A percentile compares a stretch with the other conserved stretches of the same genome.
Conservation (phyloP, 2,329 filamentous ascomycete genomes). For the Aspergillus phoenicis region DNA sequence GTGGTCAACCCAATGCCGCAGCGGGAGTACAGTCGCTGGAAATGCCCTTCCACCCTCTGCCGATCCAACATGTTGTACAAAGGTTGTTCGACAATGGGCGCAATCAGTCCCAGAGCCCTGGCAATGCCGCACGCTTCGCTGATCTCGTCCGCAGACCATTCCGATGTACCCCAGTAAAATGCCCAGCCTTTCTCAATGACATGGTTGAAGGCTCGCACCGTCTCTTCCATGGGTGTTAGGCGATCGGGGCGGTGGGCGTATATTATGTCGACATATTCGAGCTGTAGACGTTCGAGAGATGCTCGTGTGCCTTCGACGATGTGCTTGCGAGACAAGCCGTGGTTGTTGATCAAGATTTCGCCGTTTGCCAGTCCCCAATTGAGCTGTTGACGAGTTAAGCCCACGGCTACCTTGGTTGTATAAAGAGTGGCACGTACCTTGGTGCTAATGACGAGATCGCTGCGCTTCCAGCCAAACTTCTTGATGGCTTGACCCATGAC, state of each 20-base stretch:
- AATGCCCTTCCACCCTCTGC: constrained; percentile 65
- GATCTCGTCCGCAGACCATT: constrained; percentile 70
- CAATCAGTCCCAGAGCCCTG: constrained; percentile 62
- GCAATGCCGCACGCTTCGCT: constrained; percentile 64
- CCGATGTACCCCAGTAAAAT: constrained; percentile 72
- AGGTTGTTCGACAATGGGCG: constrained; percentile 59
- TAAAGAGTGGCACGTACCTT: constrained; percentile 28
- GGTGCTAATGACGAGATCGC: constrained; percentile 49
- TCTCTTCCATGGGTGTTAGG: constrained; percentile 70
- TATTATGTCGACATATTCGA: constrained; percentile 70
- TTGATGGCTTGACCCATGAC: constrained; percentile 60
- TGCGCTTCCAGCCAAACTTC: constrained; percentile 60
- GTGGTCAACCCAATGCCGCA: constrained; percentile 64
- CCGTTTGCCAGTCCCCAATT: constrained; percentile 66
- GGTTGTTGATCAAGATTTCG: constrained; percentile 66
- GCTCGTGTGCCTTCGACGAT: constrained; percentile 66
- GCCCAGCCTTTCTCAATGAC: constrained; percentile 69
- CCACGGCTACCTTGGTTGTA: neutral
- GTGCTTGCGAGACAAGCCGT: constrained; percentile 70
- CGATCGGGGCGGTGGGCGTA: constrained; percentile 72
- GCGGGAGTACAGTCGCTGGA: constrained; percentile 61
- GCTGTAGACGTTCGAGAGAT: constrained; percentile 63
- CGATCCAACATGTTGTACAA: constrained; percentile 67
- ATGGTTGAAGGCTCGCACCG: constrained; percentile 71
- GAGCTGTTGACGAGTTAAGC: constrained; percentile 42